phyloP scores from a whole-genome alignment of 495 filamentous ascomycete genomes.

The Pseudoneurospora amorphoporcata region DNA sequence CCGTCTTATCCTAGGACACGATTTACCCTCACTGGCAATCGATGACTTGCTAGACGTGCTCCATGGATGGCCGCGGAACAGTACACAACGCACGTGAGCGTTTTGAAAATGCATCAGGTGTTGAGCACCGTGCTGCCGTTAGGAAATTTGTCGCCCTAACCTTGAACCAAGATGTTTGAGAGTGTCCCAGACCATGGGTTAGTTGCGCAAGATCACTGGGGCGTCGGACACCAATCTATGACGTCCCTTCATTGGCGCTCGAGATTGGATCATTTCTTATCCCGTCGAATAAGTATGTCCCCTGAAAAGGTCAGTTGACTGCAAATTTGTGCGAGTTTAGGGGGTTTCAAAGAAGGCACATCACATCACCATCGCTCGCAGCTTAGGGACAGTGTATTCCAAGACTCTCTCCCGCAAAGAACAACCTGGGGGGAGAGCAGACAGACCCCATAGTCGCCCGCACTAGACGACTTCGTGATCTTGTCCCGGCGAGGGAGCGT shows the following conservation, averaged over 20 bases:
- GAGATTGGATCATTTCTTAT: background rate
- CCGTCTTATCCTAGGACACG: background rate
- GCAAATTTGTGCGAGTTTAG: background rate
- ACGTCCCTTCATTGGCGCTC: background rate
- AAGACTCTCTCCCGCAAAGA: background rate
- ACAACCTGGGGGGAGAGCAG: background rate
- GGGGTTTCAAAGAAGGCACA: background rate
- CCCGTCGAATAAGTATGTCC: background rate
- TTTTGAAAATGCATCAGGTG: background rate
- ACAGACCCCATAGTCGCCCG: background rate
- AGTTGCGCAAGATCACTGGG: background rate
- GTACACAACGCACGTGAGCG: background rate
- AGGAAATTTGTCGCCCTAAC: background rate
- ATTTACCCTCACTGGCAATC: background rate
- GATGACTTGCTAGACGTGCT: background rate
- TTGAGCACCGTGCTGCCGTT: background rate
- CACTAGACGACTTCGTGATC: background rate
- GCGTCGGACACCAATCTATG: background rate
- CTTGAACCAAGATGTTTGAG: background rate
- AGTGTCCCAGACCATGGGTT: background rate
- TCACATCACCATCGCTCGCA: background rate
- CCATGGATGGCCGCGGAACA: background rate
- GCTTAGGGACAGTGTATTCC: background rate
- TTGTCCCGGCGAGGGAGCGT: background rate
- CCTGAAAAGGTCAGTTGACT: background rate